phyloP scores from a whole-genome alignment of 2,329 filamentous ascomycete genomes.

The Dothideomycetidae sp. region DNA sequence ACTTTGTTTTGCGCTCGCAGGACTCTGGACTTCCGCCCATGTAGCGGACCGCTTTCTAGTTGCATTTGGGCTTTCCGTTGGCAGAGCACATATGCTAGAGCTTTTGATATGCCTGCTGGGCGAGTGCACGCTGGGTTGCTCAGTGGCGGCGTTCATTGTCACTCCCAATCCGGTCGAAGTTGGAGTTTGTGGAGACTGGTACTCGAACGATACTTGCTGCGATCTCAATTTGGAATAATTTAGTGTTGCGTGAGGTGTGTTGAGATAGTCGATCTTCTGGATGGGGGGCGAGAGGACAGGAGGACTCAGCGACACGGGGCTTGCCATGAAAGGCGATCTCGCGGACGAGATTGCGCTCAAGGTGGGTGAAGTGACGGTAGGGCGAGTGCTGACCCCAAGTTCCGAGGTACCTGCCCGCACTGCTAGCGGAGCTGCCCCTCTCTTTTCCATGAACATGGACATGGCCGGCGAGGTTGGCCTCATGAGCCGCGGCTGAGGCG shows the following conservation, averaged over 20 bases:
- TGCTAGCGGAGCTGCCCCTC: background rate
- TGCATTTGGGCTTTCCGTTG: conserved; percentile 6
- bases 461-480: conserved; percentile 23
- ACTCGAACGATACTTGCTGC: conserved; percentile 1
- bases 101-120: conserved; percentile 7
- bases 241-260: conserved; percentile 3
- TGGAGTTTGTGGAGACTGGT: background rate
- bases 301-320: conserved; percentile 7
- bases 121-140: background rate
- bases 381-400: conserved; percentile 13
- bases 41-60: conserved; percentile 7
- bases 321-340: conserved; percentile 21
- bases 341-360: conserved; percentile 17
- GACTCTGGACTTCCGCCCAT: conserved; percentile 5
- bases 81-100: conserved; percentile 1
- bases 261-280: conserved; percentile 25
- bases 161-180: conserved; percentile 2
- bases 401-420: conserved; percentile 4
- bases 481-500: conserved; percentile 20
- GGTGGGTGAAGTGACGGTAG: conserved; percentile 21
- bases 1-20: conserved; percentile 1
- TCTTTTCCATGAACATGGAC: conserved; percentile 13
- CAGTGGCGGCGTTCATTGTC: background rate
- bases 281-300: conserved; percentile 29
- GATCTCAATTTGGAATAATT: conserved; percentile 3